Conservation (phyloP, 208 protist genomes). For the Plasmodiophora brassicae region DNA sequence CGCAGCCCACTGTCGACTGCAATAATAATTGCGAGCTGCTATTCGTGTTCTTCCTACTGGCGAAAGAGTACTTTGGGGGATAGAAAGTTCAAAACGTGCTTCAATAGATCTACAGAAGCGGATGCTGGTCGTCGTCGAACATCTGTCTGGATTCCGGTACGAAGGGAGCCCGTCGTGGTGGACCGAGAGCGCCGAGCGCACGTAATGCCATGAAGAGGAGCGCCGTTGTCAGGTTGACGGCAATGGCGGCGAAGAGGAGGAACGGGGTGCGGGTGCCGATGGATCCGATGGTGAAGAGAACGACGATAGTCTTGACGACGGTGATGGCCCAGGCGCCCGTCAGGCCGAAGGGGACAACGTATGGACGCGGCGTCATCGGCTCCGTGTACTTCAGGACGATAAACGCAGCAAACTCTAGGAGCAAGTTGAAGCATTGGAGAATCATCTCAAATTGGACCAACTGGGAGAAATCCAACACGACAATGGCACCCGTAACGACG, state of each 20-base stretch:
- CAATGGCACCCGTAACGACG: background rate
- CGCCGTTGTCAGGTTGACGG: background rate
- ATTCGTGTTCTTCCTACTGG: too few relatives aligned
- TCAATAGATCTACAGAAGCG: too few relatives aligned
- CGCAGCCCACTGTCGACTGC: too few relatives aligned
- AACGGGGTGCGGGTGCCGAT: background rate
- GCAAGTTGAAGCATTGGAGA: background rate
- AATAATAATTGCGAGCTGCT: too few relatives aligned
- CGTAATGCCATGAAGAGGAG: too few relatives aligned
- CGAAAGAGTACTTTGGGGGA: too few relatives aligned
- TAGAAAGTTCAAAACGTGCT: too few relatives aligned
- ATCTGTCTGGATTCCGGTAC: too few relatives aligned
- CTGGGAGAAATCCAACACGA: background rate
- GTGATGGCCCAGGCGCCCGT: slow-evolving; percentile 10
- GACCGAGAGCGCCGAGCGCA: too few relatives aligned
- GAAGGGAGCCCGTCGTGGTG: too few relatives aligned
- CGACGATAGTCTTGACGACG: background rate
- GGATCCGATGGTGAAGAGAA: background rate
- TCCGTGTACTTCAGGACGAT: slow-evolving; percentile 32
- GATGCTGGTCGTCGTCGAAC: too few relatives aligned
- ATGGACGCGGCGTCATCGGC: background rate
- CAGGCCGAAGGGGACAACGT: slow-evolving; percentile 1
- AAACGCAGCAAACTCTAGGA: slow-evolving; percentile 28
- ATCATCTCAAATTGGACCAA: background rate
- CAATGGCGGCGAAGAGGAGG: background rate